These are phyloP conservation scores for Coccomyxa subellipsoidea DNA, from an alignment of 163 green algal genomes.

Conservation along the genomic window DNA sequence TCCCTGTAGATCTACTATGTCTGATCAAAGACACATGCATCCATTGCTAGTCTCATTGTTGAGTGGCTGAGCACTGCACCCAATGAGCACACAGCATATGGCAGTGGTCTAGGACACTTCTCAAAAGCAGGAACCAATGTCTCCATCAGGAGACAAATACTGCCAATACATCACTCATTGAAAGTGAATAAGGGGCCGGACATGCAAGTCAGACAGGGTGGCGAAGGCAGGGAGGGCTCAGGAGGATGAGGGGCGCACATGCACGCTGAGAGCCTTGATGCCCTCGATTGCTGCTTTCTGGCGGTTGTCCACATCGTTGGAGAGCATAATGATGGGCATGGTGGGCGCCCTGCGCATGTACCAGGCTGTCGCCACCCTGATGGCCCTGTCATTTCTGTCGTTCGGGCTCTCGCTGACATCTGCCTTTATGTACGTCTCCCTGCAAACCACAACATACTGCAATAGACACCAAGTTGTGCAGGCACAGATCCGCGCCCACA, in stretches of 20 bases:
- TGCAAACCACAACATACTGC: neutral
- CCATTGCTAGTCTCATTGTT: no score
- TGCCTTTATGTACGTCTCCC: conserved; percentile 80
- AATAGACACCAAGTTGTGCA: neutral
- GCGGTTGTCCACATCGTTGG: conserved; percentile 83
- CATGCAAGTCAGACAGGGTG: no score
- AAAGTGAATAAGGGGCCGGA: no score
- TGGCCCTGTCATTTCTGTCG: conserved; percentile 92
- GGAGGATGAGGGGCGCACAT: conserved; percentile 11
- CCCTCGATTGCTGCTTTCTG: conserved; percentile 58
- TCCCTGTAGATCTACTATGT: no score
- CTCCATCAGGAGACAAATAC: no score
- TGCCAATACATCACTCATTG: no score
- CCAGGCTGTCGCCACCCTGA: conserved; percentile 79
- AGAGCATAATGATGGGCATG: conserved; percentile 80
- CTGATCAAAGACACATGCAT: no score
- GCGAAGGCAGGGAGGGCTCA: neutral
- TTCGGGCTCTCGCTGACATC: conserved; percentile 67
- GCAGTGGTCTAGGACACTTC: no score
- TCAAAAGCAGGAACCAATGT: no score
- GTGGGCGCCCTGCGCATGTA: conserved; percentile 41
- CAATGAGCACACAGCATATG: no score
- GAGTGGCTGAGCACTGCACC: no score
- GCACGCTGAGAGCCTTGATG: conserved; percentile 51
- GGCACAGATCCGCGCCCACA: no score